phyloP scores from a whole-genome alignment of 2,329 filamentous ascomycete species.

The Epichloe brachyelytri region DNA sequence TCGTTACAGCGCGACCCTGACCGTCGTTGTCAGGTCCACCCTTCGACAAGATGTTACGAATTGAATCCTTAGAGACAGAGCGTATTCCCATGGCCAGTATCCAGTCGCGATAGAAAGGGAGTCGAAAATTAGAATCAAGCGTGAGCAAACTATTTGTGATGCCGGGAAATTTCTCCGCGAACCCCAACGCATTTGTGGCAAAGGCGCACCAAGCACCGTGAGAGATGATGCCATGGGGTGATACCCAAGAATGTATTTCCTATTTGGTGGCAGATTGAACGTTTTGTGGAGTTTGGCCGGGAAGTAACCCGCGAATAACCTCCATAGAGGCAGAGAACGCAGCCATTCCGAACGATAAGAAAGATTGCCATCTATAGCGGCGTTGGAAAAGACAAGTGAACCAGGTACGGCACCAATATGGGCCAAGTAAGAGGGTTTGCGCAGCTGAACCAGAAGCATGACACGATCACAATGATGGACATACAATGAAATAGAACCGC shows the following conservation, averaged over 20 bases:
- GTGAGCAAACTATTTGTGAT: slow-evolving; percentile 91
- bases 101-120: slow-evolving; percentile 90
- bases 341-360: slow-evolving; percentile 62
- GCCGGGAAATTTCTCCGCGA: slow-evolving; percentile 76
- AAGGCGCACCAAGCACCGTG: slow-evolving; percentile 93
- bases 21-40: slow-evolving; percentile 68
- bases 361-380: slow-evolving; percentile 62
- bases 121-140: slow-evolving; percentile 88
- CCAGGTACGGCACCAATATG: slow-evolving; percentile 57
- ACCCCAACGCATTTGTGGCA: slow-evolving; percentile 78
- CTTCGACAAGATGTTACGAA: slow-evolving; percentile 72
- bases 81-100: slow-evolving; percentile 77
- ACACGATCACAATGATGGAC: slow-evolving; percentile 56
- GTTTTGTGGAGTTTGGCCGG: slow-evolving; percentile 81
- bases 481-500: slow-evolving; percentile 64
- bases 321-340: slow-evolving; percentile 67
- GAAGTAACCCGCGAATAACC: slow-evolving; percentile 83
- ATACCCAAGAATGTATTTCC: slow-evolving; percentile 95
- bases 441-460: slow-evolving; percentile 80
- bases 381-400: slow-evolving; percentile 70
- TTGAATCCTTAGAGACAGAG: slow-evolving; percentile 83
- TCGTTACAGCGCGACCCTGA: slow-evolving; percentile 91
- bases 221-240: slow-evolving; percentile 94
- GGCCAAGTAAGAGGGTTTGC: slow-evolving; percentile 91
- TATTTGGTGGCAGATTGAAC: slow-evolving; percentile 59